Base-by-base conservation (phyloP, 2,329 filamentous ascomycete species). In the Coleophoma crateriformis region DNA sequence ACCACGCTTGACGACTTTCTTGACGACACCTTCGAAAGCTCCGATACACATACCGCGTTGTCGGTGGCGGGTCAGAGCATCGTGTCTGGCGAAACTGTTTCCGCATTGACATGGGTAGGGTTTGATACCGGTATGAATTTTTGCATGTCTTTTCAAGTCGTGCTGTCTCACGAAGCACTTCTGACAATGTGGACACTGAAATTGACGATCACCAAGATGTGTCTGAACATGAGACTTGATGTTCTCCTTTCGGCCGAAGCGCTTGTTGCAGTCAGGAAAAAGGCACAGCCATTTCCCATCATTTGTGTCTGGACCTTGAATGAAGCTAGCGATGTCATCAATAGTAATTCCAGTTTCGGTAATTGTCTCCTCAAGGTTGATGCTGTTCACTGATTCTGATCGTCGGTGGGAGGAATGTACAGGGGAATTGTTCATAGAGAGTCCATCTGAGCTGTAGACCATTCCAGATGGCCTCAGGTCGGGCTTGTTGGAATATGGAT, bases 181-280 rank as follows among this genome's bases (percentile, higher is more conserved):
- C 47, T 87, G 79, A 73, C 94, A 99, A 49, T 88, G 85, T 42
- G 92, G 90, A 70, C 94, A 99, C 68, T 89, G 86, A 71, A 90
- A 99, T 66, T 96, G 94, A 44, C 94, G 82, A 67, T 99, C 94
- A 61, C 95, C 94, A 56, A 99, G 84, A 69, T 99, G 94, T 3
- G 94, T 99, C 70, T 99, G 94, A 13, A 99, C 89, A 67, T 99
- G 94, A 1, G 91, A 95, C 67, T 96, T 95, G 74, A 97, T 96
- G 71, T 99, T 97, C 68, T 99, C 94, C 68, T 96, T 95, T 59
- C 94, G 83, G n/a, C 91, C 92, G 65, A 99, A 97, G 47, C 84
- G 82, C 68, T 96, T 95, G 59, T 84, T 81, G 68, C 94, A 99
- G 27, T 84, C 84, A 8, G 89, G 74, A 59, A 72, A 91, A n/a